phyloP scores from a whole-genome alignment of 305 asterid genomes.

The Fraxinus dipetala region DNA sequence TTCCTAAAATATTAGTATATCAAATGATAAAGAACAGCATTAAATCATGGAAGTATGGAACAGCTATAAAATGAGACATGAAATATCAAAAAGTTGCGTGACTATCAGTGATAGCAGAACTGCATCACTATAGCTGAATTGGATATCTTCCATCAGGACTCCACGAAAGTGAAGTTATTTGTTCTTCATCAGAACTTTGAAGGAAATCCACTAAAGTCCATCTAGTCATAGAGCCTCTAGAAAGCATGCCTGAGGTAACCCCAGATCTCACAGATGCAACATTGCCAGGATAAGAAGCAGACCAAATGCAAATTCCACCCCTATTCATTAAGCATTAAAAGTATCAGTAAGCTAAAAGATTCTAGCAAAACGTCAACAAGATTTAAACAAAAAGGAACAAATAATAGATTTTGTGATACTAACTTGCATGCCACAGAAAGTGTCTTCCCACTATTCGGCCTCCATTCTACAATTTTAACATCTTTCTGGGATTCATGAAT shows the following conservation, averaged over 20 bases:
- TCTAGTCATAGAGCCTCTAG: conserved; percentile 68
- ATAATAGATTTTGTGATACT: conserved; percentile 29
- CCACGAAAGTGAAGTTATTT: conserved; percentile 86
- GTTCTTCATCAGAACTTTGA: conserved; percentile 64
- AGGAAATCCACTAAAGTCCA: conserved; percentile 93
- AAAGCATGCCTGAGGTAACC: conserved; percentile 58
- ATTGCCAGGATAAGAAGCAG: conserved; percentile 85
- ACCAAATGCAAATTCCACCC: conserved; percentile 96
- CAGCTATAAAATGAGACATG: conserved; percentile 9
- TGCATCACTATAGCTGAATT: conserved; percentile 11
- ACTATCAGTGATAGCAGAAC: neutral
- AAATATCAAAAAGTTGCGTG: conserved; percentile 3
- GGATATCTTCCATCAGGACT: conserved; percentile 99
- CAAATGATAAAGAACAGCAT: conserved; percentile 16
- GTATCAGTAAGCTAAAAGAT: conserved; percentile 23
- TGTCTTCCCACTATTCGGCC: conserved; percentile 88
- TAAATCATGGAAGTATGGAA: neutral
- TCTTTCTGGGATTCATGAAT: conserved; percentile 64
- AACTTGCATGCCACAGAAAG: conserved; percentile 94
- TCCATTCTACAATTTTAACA: conserved; percentile 80
- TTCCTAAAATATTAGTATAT: conserved; percentile 7
- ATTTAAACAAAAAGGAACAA: conserved; percentile 8
- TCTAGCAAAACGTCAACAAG: conserved; percentile 18
- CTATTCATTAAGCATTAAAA: conserved; percentile 38
- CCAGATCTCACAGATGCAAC: conserved; percentile 77